Conservation (phyloP, 2,329 filamentous ascomycete genomes). For the Neofusicoccum cordaticola region DNA sequence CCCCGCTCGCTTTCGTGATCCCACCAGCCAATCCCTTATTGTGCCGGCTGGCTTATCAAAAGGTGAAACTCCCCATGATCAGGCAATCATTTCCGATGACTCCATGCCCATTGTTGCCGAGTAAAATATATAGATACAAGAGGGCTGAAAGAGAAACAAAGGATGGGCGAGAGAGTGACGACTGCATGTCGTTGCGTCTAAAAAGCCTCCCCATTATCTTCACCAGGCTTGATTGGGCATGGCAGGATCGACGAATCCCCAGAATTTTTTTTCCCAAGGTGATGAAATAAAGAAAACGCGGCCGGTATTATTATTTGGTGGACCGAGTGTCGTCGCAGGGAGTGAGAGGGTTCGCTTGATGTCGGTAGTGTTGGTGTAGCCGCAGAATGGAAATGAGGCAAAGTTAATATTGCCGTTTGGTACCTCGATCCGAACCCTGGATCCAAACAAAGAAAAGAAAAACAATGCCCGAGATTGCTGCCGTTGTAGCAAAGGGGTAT, state of each 20-base stretch:
- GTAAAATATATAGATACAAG: neutral
- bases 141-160: neutral
- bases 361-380: neutral
- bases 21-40: neutral
- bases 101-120: neutral
- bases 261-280: neutral
- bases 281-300: neutral
- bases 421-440: neutral
- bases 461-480: neutral
- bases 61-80: neutral
- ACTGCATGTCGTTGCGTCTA: neutral
- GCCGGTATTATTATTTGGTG: neutral
- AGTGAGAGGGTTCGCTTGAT: neutral
- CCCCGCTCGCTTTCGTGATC: neutral
- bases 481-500: slow-evolving; percentile 5
- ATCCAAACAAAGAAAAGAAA: neutral
- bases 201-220: neutral
- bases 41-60: neutral
- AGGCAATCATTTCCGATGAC: neutral
- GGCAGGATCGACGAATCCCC: neutral
- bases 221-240: neutral
- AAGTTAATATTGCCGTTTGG: neutral
- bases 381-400: neutral
- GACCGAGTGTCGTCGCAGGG: neutral
- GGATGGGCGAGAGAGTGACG: neutral